Base-by-base conservation (phyloP, 2,329 filamentous ascomycete genomes). In the Periconia macrospinosa region DNA sequence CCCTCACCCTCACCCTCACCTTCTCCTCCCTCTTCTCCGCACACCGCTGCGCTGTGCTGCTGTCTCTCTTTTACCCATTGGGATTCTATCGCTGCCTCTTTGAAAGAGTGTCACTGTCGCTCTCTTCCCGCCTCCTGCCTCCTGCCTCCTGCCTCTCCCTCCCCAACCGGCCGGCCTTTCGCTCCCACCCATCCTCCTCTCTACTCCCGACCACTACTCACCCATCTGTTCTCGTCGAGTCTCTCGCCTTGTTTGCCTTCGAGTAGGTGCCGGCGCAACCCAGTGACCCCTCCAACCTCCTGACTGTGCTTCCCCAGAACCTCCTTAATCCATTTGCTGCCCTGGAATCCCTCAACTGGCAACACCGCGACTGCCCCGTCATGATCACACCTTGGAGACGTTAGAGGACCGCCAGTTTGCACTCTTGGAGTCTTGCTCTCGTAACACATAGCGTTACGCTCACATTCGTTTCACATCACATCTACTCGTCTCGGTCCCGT, bases 1-100 rank as follows among this genome's bases (percentile, higher is more conserved):
- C 41, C 56, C 49, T 56, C 50, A 40, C 43, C 53, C 47, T 52
- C 48, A 42, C 45, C 5, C 45, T 33, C 10, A 2, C 23, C 19
- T 15, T 45, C 43, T 17, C 43, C 27, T 23, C 42, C 18, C 20
- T 27, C 42, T 9, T n/a, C 41, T 18, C 17, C 10, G 17, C 41
- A 68, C 67, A 67, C 70, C 59, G 69, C 68, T 65, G 66, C 52
- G 69, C 68, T 65, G 69, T 70, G 68, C 65, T 70, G 66, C 67
- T 68, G 66, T 58, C 70, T 68, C 65, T 58, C 70, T 63, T 62
- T 71, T 56, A 46, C 45, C 56, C 61, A 53, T 45, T 40, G 55
- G 51, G 48, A 48, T 45, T 42, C 41, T 53, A 27, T 37, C 33
- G 15, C 11, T n/a, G 50, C 62, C 69, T 72, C 70, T 74, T 74